Base-by-base conservation (phyloP, 1,284 basidiomycete genomes). In the Malassezia vespertilionis region DNA sequence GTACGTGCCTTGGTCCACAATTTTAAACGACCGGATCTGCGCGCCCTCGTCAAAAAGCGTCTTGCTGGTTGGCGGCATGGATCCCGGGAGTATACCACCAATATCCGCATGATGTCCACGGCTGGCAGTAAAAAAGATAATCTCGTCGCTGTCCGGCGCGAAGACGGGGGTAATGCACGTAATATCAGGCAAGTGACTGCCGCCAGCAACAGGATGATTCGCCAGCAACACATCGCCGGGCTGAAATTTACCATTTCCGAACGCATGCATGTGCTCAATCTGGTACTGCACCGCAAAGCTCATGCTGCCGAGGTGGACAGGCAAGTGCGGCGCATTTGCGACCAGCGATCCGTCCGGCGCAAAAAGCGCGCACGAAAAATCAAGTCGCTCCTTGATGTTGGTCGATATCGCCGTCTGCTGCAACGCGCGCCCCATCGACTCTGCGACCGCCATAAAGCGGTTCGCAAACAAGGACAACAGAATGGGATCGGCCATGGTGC, bases 41-140 rank as follows among this genome's bases (percentile, higher is more conserved):
- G 90, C 90, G 11, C 90, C 90, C 72, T 97, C 91, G 67, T 97
- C 85, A 56, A 83, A 88, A 39, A 96, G 81, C 50, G 78, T 86
- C 47, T 84, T 84, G 21, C 83, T 86, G 0, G 84, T 89, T 0
- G 90, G 86, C 0, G 90, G 90, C 90, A 96, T 96, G 14, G 85
- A 88, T 3, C 73, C 17, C 81, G 87, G 85, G 5, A 87, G 76
- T 56, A 83, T 83, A 0, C 82, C 82, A 1, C 73, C 73, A 30
- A 73, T 72, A 37, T 75, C 74, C 4, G 87, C 86, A 70, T 91
- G 74, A 55, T 75, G 74, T 0, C 84, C 88, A 38, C 87, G 79
- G 17, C 84, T 88, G 12, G 87, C 88, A 12, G 84, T 87, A 68
- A 88, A 90, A 75, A 90, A 90, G 57, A 90, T 86, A 65, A 89